Base-by-base conservation (phyloP, 495 filamentous ascomycete genomes). In the Aspergillus mulundensis region DNA sequence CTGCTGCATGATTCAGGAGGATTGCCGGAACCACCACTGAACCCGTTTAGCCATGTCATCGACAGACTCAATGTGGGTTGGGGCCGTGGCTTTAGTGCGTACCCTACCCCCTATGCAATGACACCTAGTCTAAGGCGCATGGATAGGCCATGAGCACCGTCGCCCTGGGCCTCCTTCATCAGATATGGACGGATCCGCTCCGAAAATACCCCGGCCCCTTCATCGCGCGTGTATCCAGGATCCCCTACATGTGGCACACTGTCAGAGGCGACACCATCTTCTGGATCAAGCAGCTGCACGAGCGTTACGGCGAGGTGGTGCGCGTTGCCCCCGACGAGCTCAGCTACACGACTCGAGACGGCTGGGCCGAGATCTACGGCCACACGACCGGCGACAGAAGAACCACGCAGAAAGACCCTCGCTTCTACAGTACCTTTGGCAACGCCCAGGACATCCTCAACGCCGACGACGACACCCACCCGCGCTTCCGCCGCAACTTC, bases 341-440 rank as follows among this genome's bases (percentile, higher is more conserved):
- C 7, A 30, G 21, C 21, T 53, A n/a, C 25, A 23, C 25, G 4
- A 53, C 25, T 23, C 15, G 21, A 12, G 19, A 53, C 1, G 50
- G 39, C 50, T 53, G 50, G 50, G 15, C 15, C 39, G 50, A 43
- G 24, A 44, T 53, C n/a, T 23, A 53, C 39, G 50, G 19, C 5
- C 50, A 41, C 24, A 23, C 25, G n/a, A 25, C 25, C 3, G 45
- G 45, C 3, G 45, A 25, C 3, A 25, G 28, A 5, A n/a, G 21
- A 2, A n/a, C 34, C n/a, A 30, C 7, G 6, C 25, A 30, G 16
- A 48, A 48, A 21, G 45, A 48, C n/a, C 28, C 45, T 2, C 4
- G 28, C n/a, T 23, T 23, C 1, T 23, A 30, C n/a, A 25, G 19
- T 1, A 23, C 45, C 7, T 25, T 25, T 3, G 34, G 41, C 21